A percentile compares a stretch with the other conserved stretches of the same genome.
These are phyloP conservation scores for Berberis thunbergii DNA, from an alignment of 164 flowering plant genomes.

Conservation along the genomic window DNA sequence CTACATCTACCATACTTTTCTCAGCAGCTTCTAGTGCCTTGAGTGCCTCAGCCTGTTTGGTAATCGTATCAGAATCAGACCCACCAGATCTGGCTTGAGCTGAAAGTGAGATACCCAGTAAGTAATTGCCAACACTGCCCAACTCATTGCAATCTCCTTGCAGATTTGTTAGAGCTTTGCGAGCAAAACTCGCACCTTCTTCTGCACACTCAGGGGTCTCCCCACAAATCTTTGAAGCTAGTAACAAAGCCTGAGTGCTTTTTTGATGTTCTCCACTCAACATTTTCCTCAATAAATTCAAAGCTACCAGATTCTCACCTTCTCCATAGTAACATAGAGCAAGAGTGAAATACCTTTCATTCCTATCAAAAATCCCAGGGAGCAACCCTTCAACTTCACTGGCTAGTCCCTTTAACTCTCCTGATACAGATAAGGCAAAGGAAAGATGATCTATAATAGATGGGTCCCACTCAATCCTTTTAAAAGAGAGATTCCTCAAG, in stretches of 20 bases:
- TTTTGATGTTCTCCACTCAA: constrained; percentile 42
- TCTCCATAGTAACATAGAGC: constrained; percentile 80
- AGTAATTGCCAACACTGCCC: constrained; percentile 40
- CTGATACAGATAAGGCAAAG: constrained; percentile 68
- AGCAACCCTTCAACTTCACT: constrained; percentile 57
- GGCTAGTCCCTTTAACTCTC: constrained; percentile 47
- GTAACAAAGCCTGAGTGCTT: constrained; percentile 35
- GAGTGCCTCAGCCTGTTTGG: constrained; percentile 52
- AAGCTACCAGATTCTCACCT: constrained; percentile 50
- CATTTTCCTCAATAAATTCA: constrained; percentile 56
- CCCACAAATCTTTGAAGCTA: constrained; percentile 75
- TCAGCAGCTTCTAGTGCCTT: constrained; percentile 54
- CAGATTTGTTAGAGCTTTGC: constrained; percentile 24
- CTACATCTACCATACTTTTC: constrained; percentile 26
- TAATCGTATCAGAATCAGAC: constrained; percentile 47
- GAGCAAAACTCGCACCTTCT: constrained; percentile 55
- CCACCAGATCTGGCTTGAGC: constrained; percentile 35
- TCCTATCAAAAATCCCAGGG: constrained; percentile 46
- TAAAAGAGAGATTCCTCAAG: constrained; percentile 38
- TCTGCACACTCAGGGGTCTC: constrained; percentile 30
- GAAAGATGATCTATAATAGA: constrained; percentile 71
- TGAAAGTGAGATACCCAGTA: constrained; percentile 54
- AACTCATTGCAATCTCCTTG: constrained; percentile 36
- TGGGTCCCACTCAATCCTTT: constrained; percentile 67
- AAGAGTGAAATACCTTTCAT: constrained; percentile 42